Evolutionary conservation across 257 asterid species (phyloP).

Genomic region (Solanum okadae): DNA sequence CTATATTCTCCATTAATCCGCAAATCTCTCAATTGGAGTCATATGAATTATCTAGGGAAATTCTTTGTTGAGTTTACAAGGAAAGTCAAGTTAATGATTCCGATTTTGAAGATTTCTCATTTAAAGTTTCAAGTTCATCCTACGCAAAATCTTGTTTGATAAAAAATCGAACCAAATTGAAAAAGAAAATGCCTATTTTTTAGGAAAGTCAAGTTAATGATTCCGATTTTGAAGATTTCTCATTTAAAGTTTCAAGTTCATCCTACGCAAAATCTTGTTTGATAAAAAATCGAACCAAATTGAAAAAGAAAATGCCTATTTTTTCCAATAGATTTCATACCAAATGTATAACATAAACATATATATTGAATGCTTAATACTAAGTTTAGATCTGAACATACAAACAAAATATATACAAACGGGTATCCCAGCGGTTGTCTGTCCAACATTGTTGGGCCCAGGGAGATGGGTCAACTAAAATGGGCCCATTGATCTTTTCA

Average conservation of each 20-base stretch:
- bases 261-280: neutral
- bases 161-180: no score
- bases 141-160: neutral
- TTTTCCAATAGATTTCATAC: neutral
- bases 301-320: neutral
- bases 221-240: neutral
- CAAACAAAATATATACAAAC: neutral
- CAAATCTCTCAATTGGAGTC: neutral
- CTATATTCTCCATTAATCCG: neutral
- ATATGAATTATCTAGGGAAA: neutral
- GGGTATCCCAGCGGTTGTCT: neutral
- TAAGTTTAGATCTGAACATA: neutral
- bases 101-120: neutral
- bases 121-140: neutral
- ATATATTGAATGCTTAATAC: neutral
- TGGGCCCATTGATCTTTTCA: neutral
- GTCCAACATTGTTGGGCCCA: neutral
- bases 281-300: neutral
- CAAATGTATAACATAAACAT: neutral
- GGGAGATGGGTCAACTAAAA: neutral
- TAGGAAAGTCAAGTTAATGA: neutral
- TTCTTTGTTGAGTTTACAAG: neutral
- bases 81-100: neutral
- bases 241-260: neutral
- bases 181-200: no score